A percentile compares a stretch with the other conserved stretches of the same genome.
phyloP scores from a whole-genome alignment of 1,284 basidiomycete species.

The Pseudozyma pruni region DNA sequence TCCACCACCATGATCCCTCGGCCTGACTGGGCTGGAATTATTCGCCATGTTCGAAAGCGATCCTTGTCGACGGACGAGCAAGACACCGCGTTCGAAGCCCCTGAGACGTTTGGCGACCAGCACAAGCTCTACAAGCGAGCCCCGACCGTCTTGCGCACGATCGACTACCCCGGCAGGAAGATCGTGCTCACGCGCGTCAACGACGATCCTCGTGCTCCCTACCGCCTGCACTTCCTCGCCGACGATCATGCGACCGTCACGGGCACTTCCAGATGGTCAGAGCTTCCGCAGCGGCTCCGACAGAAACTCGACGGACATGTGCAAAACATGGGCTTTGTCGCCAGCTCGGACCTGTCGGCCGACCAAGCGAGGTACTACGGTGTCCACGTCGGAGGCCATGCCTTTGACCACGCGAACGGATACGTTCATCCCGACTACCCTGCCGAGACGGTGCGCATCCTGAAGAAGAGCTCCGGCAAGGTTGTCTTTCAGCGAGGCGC shows the following conservation, averaged over 20 bases:
- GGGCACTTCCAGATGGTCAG: neutral
- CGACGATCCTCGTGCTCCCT: neutral
- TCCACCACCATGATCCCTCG: no score
- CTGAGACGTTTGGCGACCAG: no score
- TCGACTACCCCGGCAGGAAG: neutral
- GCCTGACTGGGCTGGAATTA: no score
- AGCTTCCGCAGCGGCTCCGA: neutral
- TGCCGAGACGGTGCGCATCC: neutral
- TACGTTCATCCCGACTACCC: neutral
- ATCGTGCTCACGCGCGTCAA: neutral
- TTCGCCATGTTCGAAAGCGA: no score
- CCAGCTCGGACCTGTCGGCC: no score
- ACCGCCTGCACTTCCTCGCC: neutral
- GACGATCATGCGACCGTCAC: neutral
- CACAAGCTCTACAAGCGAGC: no score
- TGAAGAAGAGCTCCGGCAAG: neutral
- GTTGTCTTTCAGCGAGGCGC: neutral
- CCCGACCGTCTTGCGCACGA: neutral
- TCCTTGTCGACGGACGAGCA: no score
- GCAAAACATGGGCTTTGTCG: no score
- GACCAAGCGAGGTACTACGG: no score
- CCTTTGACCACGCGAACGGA: neutral
- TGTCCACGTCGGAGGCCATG: neutral
- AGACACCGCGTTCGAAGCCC: no score
- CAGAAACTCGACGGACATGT: no score